Conservation (phyloP, 495 filamentous ascomycete species). For the Glonium stellatum region DNA sequence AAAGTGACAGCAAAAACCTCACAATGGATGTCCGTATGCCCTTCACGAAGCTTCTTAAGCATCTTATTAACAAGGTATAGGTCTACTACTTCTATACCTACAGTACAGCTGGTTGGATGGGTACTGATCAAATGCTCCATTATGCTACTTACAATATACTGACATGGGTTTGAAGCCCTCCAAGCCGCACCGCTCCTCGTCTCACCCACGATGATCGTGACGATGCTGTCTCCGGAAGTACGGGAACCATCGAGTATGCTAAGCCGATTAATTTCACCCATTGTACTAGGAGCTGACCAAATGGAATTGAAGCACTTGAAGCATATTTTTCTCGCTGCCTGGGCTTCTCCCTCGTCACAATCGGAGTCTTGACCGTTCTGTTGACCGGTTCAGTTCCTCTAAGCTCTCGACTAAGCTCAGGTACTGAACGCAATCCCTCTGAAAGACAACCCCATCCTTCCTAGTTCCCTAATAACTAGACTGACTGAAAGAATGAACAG, state of each 20-base stretch:
- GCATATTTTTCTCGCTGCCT: slow-evolving; percentile 65
- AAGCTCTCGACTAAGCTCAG: slow-evolving; percentile 41
- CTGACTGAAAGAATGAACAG: slow-evolving; percentile 3
- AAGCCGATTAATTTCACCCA: neutral
- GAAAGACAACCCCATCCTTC: neutral
- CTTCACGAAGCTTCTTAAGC: neutral
- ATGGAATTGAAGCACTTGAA: slow-evolving; percentile 54
- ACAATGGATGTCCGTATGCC: neutral
- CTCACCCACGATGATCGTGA: slow-evolving; percentile 59
- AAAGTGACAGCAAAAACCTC: neutral
- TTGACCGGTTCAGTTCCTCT: slow-evolving; percentile 73
- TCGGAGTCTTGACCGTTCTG: slow-evolving; percentile 59
- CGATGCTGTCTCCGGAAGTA: slow-evolving; percentile 53
- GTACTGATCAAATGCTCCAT: slow-evolving; percentile 1
- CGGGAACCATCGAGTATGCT: slow-evolving; percentile 49
- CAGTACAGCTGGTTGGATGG: slow-evolving; percentile 59
- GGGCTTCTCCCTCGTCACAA: slow-evolving; percentile 57
- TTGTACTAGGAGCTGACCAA: too few relatives aligned
- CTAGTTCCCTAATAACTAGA: neutral
- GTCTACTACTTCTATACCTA: slow-evolving; percentile 62
- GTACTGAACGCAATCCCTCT: slow-evolving; percentile 32
- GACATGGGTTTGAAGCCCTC: slow-evolving; percentile 32
- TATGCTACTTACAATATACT: neutral
- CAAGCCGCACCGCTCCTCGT: slow-evolving; percentile 60
- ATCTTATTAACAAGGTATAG: slow-evolving; percentile 31